A percentile compares a stretch with the other conserved stretches of the same genome.
phyloP scores from a whole-genome alignment of 345 rosid genomes.

The Citrus mangshanensis region DNA sequence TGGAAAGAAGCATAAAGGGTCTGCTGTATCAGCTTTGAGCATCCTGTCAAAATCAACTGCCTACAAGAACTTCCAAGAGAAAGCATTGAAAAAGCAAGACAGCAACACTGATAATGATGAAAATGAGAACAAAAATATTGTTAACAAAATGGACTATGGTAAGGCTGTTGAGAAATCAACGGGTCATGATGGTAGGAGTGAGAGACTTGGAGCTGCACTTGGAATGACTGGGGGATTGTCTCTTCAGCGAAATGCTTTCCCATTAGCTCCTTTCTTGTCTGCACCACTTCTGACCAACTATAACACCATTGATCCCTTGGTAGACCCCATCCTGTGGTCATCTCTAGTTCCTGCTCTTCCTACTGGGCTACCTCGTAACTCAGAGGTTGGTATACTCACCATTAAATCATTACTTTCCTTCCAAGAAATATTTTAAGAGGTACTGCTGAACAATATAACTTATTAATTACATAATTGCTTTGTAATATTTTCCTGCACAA shows the following conservation, averaged over 20 bases:
- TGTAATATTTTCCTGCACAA: neutral
- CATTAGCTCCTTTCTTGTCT: slow-evolving; percentile 74
- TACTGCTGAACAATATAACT: neutral
- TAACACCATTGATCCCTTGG: slow-evolving; percentile 63
- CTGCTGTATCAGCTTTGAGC: slow-evolving; percentile 63
- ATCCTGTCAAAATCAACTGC: slow-evolving; percentile 81
- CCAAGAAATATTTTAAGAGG: neutral
- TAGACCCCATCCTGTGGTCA: slow-evolving; percentile 85
- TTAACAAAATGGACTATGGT: slow-evolving; percentile 71
- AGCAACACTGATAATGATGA: slow-evolving; percentile 59
- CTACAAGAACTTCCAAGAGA: slow-evolving; percentile 84
- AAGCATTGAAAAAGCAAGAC: slow-evolving; percentile 61
- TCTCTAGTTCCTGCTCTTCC: slow-evolving; percentile 70
- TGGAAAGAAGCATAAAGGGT: slow-evolving; percentile 49
- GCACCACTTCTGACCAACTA: slow-evolving; percentile 84
- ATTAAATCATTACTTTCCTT: neutral
- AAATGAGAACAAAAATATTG: slow-evolving; percentile 67
- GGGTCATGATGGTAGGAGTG: slow-evolving; percentile 43
- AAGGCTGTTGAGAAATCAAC: slow-evolving; percentile 71
- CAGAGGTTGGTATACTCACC: slow-evolving; percentile 58
- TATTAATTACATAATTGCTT: neutral
- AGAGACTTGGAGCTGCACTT: slow-evolving; percentile 53
- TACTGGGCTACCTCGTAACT: slow-evolving; percentile 52
- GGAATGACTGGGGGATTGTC: slow-evolving; percentile 64
- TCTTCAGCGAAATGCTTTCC: slow-evolving; percentile 73